Evolutionary conservation across 768 basidiomycete genomes (phyloP), one percentile per base, ranked within the genome.

Genomic region (Panaeolus cyanescens): DNA sequence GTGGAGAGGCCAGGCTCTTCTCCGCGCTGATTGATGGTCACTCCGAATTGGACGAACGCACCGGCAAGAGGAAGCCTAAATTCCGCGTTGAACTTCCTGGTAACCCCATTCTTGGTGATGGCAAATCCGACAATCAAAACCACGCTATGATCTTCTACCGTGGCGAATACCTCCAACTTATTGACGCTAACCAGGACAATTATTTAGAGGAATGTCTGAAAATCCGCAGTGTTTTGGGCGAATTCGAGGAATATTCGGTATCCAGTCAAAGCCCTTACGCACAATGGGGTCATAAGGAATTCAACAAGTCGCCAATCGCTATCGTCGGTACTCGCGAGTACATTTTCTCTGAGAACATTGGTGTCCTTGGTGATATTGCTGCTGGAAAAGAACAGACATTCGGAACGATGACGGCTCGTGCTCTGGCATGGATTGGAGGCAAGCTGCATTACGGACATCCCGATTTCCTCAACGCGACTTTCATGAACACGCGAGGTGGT

Each of bases 341-440:
- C 78, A 98, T 99, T 72, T 99, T 99, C 81, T 99, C 97, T 56
- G 97, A 99, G 81, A 99, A 99, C 74, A 99, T 99, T 68, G 97
- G 97, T 81, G 93, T 99, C 33, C 84, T 99, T 62, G 97, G 97
- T 75, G 97, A 99, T 74, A 95, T 99, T 64, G 97, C 97, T 53
- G 97, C 97, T 61, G 97, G 97, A 55, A 99, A 99, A 82, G 97
- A 99, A 78, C 97, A 99, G 78, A 99, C 97, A 50, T 99, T 99
- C 76, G 97, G 97, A 77, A 99, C 97, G 9, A 89, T 99, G 83
- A 95, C 96, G 0, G 96, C 96, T 37, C 91, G 96, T 71, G 90
- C 92, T 0, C 79, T 97, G 63, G 93, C 96, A 2, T 98, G 94
- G 91, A 96, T 99, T 60, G 97, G 97, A 36, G 97, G 97, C 63